Evolutionary conservation across 495 filamentous ascomycete species (phyloP).

Genomic region (Barbatosphaeria neglecta): DNA sequence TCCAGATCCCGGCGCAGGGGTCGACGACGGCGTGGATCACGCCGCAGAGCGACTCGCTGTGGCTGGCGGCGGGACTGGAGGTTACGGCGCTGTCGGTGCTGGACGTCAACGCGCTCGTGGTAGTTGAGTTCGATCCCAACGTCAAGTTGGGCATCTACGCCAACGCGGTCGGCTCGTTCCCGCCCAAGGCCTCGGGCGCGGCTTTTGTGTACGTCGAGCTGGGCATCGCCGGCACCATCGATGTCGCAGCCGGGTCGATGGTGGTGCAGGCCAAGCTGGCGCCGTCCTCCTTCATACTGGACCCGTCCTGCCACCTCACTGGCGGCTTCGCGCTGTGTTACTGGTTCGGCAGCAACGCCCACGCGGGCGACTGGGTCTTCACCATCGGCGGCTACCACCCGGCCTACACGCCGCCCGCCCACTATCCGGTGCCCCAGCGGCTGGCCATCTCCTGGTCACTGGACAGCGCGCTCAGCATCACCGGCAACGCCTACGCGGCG

Average conservation of each 20-base stretch:
- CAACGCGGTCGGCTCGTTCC: conserved; percentile 24
- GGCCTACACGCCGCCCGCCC: conserved; percentile 19
- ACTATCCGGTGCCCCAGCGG: conserved; percentile 33
- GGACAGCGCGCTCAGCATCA: conserved; percentile 19
- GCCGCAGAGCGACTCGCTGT: no score
- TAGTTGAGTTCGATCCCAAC: conserved; percentile 8
- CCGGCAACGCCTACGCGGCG: conserved; percentile 38
- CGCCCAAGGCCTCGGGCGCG: conserved; percentile 4
- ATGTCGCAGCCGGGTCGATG: conserved; percentile 24
- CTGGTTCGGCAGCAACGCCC: conserved; percentile 26
- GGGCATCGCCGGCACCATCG: conserved; percentile 20
- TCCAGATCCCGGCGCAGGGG: no score
- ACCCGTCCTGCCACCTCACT: conserved; percentile 29
- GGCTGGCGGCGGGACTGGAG: no score
- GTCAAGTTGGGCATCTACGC: conserved; percentile 29
- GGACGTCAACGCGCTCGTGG: no score
- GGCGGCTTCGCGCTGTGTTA: conserved; percentile 36
- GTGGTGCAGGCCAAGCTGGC: conserved; percentile 30
- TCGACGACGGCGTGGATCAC: no score
- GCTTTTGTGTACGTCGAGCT: conserved; percentile 31
- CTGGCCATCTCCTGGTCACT: conserved; percentile 31
- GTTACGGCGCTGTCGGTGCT: no score
- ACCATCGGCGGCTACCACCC: conserved; percentile 41
- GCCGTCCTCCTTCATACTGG: conserved; percentile 30
- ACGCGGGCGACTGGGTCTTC: conserved; percentile 39